A percentile compares a stretch with the other conserved stretches of the same genome.
These are phyloP conservation scores for Podila verticillata DNA, from an alignment of 192 early-diverging fungal genomes.

Conservation along the genomic window DNA sequence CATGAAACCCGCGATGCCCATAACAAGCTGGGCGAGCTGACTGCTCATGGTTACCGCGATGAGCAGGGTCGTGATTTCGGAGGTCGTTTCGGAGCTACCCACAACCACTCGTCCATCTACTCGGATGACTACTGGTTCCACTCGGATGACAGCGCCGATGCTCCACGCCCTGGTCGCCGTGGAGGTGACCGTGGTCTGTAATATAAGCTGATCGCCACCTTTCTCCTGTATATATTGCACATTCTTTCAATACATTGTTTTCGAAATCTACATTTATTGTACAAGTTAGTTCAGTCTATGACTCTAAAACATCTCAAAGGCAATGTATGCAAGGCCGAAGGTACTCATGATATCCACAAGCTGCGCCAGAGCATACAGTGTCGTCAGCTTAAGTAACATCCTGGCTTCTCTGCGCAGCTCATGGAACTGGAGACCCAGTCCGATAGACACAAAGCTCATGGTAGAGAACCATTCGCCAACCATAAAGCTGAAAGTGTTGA, in stretches of 20 bases:
- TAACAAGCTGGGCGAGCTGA: conserved; percentile 11
- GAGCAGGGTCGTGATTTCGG: conserved; percentile 34
- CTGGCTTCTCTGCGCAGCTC: conserved; percentile 55
- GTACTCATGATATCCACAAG: conserved; percentile 60
- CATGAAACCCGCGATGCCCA: conserved; percentile 8
- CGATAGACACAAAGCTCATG: conserved; percentile 63
- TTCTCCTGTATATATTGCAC: not conserved
- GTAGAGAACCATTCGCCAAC: conserved; percentile 64
- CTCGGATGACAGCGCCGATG: conserved; percentile 20
- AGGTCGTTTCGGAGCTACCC: not conserved
- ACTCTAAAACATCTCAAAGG: conserved; percentile 50
- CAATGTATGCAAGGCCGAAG: conserved; percentile 54
- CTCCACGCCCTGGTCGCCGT: not conserved
- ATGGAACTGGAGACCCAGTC: conserved; percentile 59
- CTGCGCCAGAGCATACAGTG: conserved; percentile 59
- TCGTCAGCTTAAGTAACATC: conserved; percentile 52
- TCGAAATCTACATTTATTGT: no score
- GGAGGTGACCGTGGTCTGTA: conserved; percentile 33
- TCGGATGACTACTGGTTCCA: conserved; percentile 48
- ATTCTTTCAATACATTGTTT: not conserved
- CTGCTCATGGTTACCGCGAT: conserved; percentile 6
- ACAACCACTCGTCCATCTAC: conserved; percentile 27
- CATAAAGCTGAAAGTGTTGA: conserved; percentile 61
- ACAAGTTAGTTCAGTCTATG: no score
- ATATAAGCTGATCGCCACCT: not conserved